These are phyloP conservation scores for Hypoxylon perforatum DNA, from an alignment of 495 filamentous ascomycete species.

Conservation along the genomic window DNA sequence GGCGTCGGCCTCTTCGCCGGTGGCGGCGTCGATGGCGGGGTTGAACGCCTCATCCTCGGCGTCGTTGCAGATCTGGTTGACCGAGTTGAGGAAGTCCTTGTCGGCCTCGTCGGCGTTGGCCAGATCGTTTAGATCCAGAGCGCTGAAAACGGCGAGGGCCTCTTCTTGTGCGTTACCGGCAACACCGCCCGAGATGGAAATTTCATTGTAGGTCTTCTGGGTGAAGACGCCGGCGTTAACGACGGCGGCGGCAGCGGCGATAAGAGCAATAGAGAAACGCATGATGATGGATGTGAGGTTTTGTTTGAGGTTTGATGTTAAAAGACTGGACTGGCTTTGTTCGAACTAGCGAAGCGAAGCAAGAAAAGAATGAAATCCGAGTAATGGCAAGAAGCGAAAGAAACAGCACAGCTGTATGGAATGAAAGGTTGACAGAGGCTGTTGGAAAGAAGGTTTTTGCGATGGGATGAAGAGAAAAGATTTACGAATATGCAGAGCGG, in stretches of 20 bases:
- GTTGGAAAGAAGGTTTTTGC: constrained; percentile 41
- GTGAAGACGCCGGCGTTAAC: constrained; percentile 45
- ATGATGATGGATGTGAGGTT: constrained; percentile 27
- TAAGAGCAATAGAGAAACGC: constrained; percentile 44
- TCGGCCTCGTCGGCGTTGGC: constrained; percentile 50
- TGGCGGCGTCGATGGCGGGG: constrained; percentile 49
- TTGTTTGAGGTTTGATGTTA: constrained; percentile 1
- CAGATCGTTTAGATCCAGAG: constrained; percentile 50
- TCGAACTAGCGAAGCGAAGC: constrained; percentile 8
- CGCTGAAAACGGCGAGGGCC: constrained; percentile 48
- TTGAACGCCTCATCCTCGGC: constrained; percentile 56
- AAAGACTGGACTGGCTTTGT: constrained; percentile 27
- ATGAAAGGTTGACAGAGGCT: constrained; percentile 34
- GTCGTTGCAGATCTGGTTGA: constrained; percentile 51
- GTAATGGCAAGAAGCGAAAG: constrained; percentile 40
- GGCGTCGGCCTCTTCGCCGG: constrained; percentile 47
- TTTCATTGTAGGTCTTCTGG: constrained; percentile 44
- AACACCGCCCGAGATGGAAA: constrained; percentile 56
- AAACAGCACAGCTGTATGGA: constrained; percentile 49
- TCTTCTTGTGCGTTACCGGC: constrained; percentile 57
- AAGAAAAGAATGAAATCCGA: constrained; percentile 26
- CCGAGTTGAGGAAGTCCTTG: constrained; percentile 53
- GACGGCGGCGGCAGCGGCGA: constrained; percentile 35
- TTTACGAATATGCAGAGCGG: constrained; percentile 17
- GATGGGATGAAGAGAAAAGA: constrained; percentile 43